A percentile compares a stretch with the other conserved stretches of the same genome.
Conservation (phyloP, 371 early-diverging fungal genomes). For the Blyttiomyces sp. region DNA sequence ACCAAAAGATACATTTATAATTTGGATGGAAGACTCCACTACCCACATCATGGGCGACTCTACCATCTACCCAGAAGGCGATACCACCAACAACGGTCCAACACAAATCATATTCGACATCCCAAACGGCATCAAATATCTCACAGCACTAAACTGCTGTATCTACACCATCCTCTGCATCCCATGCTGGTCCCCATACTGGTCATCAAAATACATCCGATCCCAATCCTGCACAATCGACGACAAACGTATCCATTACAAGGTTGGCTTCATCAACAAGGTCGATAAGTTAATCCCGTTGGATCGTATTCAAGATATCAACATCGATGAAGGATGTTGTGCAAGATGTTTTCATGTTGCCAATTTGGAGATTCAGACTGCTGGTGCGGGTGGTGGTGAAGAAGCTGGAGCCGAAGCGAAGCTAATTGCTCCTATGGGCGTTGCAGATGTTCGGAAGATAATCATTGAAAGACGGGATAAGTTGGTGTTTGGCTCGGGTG, state of each 20-base stretch:
- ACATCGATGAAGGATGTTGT: not conserved
- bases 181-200: no score
- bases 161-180: no score
- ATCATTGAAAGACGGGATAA: slow-evolving; percentile 7
- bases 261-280: slow-evolving; percentile 5
- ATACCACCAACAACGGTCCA: no score
- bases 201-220: no score
- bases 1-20: no score
- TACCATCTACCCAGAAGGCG: no score
- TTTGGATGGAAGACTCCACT: no score
- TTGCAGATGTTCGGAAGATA: not conserved
- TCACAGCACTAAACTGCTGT: no score
- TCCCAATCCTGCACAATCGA: slow-evolving; percentile 13
- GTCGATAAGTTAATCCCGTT: slow-evolving; percentile 14
- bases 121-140: no score
- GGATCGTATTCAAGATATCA: slow-evolving; percentile 12
- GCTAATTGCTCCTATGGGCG: slow-evolving; percentile 7
- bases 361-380: slow-evolving; percentile 5
- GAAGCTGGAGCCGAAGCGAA: slow-evolving; percentile 1
- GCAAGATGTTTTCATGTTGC: not conserved
- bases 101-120: no score
- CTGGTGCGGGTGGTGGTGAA: not conserved
- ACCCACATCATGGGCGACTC: no score
- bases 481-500: no score
- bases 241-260: slow-evolving; percentile 5